A percentile compares a stretch with the other conserved stretches of the same genome.
These are phyloP conservation scores for Aspergillus olivimuriae DNA, from an alignment of 495 filamentous ascomycete species.

Conservation along the genomic window DNA sequence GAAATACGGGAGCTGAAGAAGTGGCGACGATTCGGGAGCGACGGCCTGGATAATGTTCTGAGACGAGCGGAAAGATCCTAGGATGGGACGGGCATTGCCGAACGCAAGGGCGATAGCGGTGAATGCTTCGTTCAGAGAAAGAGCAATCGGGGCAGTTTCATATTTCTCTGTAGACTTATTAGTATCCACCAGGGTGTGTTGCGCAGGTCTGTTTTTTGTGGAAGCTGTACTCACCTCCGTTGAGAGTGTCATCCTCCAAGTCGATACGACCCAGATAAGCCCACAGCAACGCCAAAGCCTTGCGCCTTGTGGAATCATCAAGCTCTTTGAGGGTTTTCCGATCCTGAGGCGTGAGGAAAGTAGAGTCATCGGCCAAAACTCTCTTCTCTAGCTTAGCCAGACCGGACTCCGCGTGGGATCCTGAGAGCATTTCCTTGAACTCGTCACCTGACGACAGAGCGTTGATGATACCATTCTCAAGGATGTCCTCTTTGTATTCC, in stretches of 20 bases:
- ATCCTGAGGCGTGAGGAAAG: constrained; percentile 45
- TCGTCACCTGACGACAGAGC: constrained; percentile 80
- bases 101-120: constrained; percentile 80
- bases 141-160: constrained; percentile 79
- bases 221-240: constrained; percentile 71
- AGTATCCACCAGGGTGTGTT: too few species aligned
- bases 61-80: constrained; percentile 73
- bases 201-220: too few species aligned
- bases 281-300: constrained; percentile 87
- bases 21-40: constrained; percentile 72
- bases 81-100: constrained; percentile 71
- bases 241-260: constrained; percentile 60
- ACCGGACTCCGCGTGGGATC: constrained; percentile 65
- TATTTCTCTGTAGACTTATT: constrained; percentile 47
- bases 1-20: constrained; percentile 88
- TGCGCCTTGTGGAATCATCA: constrained; percentile 68
- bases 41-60: constrained; percentile 89
- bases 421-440: constrained; percentile 65
- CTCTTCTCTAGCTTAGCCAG: constrained; percentile 75
- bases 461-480: constrained; percentile 69
- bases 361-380: constrained; percentile 54
- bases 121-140: constrained; percentile 79
- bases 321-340: constrained; percentile 63
- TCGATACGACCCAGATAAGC: constrained; percentile 87
- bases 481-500: constrained; percentile 78